Base-by-base conservation (phyloP, 2,329 filamentous ascomycete genomes). In the Fusarium sp. region DNA sequence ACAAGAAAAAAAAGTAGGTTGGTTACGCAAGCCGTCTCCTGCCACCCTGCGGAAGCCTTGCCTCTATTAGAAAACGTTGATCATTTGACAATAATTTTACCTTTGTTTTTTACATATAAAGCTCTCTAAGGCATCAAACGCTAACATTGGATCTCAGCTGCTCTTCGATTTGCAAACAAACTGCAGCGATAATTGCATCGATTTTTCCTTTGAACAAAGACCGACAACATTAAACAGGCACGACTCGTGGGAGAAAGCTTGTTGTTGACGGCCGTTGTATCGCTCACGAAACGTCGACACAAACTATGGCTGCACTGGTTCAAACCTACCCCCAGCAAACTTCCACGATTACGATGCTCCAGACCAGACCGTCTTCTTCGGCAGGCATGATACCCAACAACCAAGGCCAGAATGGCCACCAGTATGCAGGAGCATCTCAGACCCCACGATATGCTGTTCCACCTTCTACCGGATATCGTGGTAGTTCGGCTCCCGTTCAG, bases 281-380 rank as follows among this genome's bases (percentile, higher is more conserved):
- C 43, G 43, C 44, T 63, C 52, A 20, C 50, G 44, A 47, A 55
- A 68, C 50, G 25, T 49, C 46, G 27, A 61, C 61, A 60, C 64
- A 63, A 85, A 91, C 79, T 80, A 95, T 96, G 93, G 92, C 92
- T 85, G 92, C 92, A 81, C 86, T 95, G 85, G 91, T 95, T 78
- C 93, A 95, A 83, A 89, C 91, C 68, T 92, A 92, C 79, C 89
- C 92, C 77, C 91, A 93, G 83, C 91, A 93, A 82, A 89, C 90
- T 77, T 86, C 87, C 81, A 90, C 91, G 73, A 87, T 90, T 76
- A 90, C 90, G 71, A 91, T 94, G 87, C 89, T 95, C 77, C 92
- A 94, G 80, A 88, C 90, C 75, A 89, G 91, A 79, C 89, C 91
- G 68, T 86, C 87, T 58, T 91, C 92, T 66, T 77, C 75, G 49